phyloP scores from a whole-genome alignment of 345 rosid species.

The Crucihimalaya himalaica region DNA sequence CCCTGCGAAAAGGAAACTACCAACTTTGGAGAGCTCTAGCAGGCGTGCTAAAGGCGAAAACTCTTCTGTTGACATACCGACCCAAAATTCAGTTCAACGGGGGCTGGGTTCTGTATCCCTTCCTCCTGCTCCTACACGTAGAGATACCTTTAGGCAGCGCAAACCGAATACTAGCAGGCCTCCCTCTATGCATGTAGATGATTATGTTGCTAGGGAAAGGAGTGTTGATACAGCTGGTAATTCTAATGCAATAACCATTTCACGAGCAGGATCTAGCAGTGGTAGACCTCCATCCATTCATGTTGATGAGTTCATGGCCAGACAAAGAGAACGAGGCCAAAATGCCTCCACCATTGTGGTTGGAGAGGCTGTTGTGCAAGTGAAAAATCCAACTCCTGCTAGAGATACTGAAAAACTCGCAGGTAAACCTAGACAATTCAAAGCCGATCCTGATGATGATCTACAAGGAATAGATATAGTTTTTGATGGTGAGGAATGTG shows the following conservation, averaged over 20 bases:
- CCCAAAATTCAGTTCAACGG: constrained; percentile 63
- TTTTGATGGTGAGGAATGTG: constrained; percentile 95
- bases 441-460: constrained; percentile 89
- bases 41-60: constrained; percentile 79
- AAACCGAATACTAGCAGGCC: constrained; percentile 98
- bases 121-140: constrained; percentile 68
- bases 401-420: constrained; percentile 52
- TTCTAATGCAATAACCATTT: constrained; percentile 82
- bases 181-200: constrained; percentile 99
- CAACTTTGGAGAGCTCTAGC: constrained; percentile 63
- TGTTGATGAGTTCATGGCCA: constrained; percentile 98
- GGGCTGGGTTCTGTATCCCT: constrained; percentile 62
- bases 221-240: constrained; percentile 67
- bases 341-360: constrained; percentile 60
- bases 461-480: constrained; percentile 93
- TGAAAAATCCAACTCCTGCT: constrained; percentile 58
- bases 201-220: constrained; percentile 98
- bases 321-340: constrained; percentile 89
- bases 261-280: constrained; percentile 79
- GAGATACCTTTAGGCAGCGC: constrained; percentile 91
- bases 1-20: constrained; percentile 68
- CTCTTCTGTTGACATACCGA: constrained; percentile 57
- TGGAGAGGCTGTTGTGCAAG: constrained; percentile 64
- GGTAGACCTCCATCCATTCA: constrained; percentile 99
- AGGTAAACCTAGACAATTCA: constrained; percentile 72